Conservation (phyloP, 495 filamentous ascomycete genomes). For the Penicillium psychrofluorescens region DNA sequence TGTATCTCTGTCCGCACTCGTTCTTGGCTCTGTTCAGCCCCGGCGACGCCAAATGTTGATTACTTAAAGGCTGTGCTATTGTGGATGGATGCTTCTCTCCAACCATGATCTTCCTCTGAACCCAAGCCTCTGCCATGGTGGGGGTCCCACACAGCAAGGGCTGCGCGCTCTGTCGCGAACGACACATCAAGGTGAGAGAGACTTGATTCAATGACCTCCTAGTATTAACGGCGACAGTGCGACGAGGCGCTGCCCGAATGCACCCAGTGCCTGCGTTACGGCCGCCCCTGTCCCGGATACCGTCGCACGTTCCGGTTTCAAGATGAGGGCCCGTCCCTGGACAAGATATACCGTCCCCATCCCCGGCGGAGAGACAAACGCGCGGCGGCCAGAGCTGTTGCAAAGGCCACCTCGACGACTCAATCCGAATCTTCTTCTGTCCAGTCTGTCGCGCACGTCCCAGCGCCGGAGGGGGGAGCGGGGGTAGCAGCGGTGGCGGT, state of each 20-base stretch:
- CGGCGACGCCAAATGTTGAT: too few relatives aligned
- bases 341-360: constrained; percentile 15
- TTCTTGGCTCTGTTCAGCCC: too few relatives aligned
- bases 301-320: constrained; percentile 28
- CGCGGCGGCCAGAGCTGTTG: constrained; percentile 1
- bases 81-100: too few relatives aligned
- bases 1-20: background rate
- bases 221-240: constrained; percentile 14
- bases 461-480: background rate
- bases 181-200: constrained; percentile 27
- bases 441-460: too few relatives aligned
- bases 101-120: too few relatives aligned
- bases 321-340: constrained; percentile 27
- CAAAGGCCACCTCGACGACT: constrained; percentile 1
- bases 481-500: constrained; percentile 12
- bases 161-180: constrained; percentile 28
- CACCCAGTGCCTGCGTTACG: constrained; percentile 27
- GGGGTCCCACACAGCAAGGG: constrained; percentile 33
- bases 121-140: constrained; percentile 17
- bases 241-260: constrained; percentile 28
- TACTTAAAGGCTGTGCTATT: too few relatives aligned
- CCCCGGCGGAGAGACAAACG: constrained; percentile 5
- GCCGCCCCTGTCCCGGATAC: constrained; percentile 31
- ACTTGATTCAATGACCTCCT: too few relatives aligned
- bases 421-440: constrained; percentile 1